A percentile compares a stretch with the other conserved stretches of the same genome.
Evolutionary conservation across 2,329 filamentous ascomycete species (phyloP).

Genomic region (Camptophora hylomeconis): DNA sequence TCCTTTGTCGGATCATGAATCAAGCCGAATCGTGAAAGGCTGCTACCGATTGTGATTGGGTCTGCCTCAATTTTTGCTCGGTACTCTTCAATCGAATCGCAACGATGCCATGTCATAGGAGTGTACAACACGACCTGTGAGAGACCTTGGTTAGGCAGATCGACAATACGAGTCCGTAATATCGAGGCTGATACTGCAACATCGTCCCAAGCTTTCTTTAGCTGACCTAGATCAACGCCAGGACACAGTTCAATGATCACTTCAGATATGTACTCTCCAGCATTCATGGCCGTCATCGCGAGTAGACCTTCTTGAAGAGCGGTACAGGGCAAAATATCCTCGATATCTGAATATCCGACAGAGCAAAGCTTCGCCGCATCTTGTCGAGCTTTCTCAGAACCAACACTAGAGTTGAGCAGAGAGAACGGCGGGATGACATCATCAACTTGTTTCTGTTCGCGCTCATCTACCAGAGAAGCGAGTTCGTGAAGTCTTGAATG

Average conservation of each 20-base stretch:
- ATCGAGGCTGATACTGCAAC: slow-evolving; percentile 33
- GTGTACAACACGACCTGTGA: slow-evolving; percentile 28
- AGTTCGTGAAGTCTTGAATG: slow-evolving; percentile 31
- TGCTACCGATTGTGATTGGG: slow-evolving; percentile 23
- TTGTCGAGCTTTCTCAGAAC: too few relatives aligned
- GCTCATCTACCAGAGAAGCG: slow-evolving; percentile 32
- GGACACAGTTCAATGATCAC: slow-evolving; percentile 28
- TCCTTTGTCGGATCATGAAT: slow-evolving; percentile 18
- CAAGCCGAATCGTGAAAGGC: slow-evolving; percentile 24
- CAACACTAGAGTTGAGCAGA: too few relatives aligned
- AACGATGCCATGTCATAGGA: slow-evolving; percentile 23
- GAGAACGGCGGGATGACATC: slow-evolving; percentile 4
- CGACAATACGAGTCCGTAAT: slow-evolving; percentile 35
- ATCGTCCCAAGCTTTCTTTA: slow-evolving; percentile 35
- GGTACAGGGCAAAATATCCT: slow-evolving; percentile 31
- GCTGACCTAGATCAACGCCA: slow-evolving; percentile 26
- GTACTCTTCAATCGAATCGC: slow-evolving; percentile 19
- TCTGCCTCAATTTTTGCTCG: slow-evolving; percentile 18
- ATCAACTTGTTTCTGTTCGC: slow-evolving; percentile 9
- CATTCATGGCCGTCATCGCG: slow-evolving; percentile 34
- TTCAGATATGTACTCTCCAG: slow-evolving; percentile 36
- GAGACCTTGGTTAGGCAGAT: slow-evolving; percentile 25
- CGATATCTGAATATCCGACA: slow-evolving; percentile 19
- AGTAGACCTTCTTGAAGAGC: slow-evolving; percentile 33
- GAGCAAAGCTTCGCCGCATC: slow-evolving; percentile 27